These are phyloP conservation scores for Chlorella sp. DNA, from an alignment of 139 green algal genomes.

Conservation along the genomic window DNA sequence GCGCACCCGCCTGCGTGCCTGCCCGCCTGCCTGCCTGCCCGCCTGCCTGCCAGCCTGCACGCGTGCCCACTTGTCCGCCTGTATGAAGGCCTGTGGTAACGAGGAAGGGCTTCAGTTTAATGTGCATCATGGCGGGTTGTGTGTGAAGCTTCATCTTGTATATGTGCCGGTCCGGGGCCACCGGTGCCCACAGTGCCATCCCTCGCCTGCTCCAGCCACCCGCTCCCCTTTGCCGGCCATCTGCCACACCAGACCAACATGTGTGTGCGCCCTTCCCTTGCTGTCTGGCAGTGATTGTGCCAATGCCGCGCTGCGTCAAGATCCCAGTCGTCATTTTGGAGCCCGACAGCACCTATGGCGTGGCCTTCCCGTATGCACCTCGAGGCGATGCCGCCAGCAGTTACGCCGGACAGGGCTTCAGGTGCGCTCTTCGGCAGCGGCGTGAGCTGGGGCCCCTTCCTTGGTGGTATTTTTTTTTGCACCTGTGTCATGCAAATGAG, in stretches of 20 bases:
- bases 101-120: too few relatives aligned
- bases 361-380: not conserved
- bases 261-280: not conserved
- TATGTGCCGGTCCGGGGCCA: not conserved
- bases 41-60: not conserved
- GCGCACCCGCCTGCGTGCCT: too few relatives aligned
- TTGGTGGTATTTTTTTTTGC: too few relatives aligned
- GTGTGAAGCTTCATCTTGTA: not conserved
- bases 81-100: too few relatives aligned
- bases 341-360: not conserved
- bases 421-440: too few relatives aligned
- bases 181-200: not conserved
- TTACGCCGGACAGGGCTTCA: too few relatives aligned
- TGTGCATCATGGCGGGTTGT: too few relatives aligned
- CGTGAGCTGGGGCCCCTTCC: too few relatives aligned
- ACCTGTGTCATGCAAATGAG: too few relatives aligned
- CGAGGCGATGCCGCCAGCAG: too few relatives aligned
- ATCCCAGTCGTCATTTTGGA: constrained; percentile 12
- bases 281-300: not conserved
- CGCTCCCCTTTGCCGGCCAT: not conserved
- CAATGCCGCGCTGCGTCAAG: not conserved
- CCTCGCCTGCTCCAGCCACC: not conserved
- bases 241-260: not conserved
- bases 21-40: too few relatives aligned
- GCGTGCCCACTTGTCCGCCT: too few relatives aligned